Conservation (phyloP, 2,329 filamentous ascomycete species). For the Fusarium sp. region DNA sequence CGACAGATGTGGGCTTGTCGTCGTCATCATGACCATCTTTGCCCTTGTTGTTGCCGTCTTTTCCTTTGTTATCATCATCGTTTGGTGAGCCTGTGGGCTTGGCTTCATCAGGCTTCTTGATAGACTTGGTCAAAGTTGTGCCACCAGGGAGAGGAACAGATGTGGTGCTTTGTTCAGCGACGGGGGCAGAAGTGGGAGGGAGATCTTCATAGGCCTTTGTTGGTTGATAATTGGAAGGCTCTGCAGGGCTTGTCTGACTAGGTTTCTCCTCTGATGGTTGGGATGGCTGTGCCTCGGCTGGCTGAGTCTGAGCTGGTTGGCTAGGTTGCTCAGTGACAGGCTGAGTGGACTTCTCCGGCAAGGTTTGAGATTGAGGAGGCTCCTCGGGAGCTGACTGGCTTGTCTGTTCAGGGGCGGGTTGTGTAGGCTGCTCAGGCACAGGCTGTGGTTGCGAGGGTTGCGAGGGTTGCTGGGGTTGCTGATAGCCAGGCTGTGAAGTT, state of each 20-base stretch:
- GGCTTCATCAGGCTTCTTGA: conserved; percentile 36
- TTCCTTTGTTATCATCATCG: not conserved
- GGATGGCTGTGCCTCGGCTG: not conserved
- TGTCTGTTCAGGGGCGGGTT: conserved; percentile 7
- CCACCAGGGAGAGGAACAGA: conserved; percentile 6
- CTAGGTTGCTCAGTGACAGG: conserved; percentile 9
- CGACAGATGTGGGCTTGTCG: conserved; percentile 35
- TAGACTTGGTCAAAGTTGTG: conserved; percentile 41
- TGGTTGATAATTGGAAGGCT: conserved; percentile 20
- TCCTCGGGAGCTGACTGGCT: not conserved
- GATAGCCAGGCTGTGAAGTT: conserved; percentile 7
- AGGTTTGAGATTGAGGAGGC: not conserved
- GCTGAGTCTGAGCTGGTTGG: not conserved
- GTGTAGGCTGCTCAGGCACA: not conserved
- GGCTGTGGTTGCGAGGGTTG: conserved; percentile 10
- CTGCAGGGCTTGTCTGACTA: not conserved
- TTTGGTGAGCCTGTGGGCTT: conserved; percentile 14
- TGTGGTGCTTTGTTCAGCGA: conserved; percentile 14
- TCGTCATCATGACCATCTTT: not conserved
- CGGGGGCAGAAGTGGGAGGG: conserved; percentile 15
- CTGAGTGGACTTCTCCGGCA: conserved; percentile 2
- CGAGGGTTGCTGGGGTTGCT: conserved; percentile 9
- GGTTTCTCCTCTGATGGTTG: conserved; percentile 12
- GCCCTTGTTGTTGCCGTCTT: not conserved
- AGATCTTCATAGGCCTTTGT: conserved; percentile 16